These are phyloP conservation scores for Nakazawaea holstii DNA, from an alignment of 805 yeast genomes.

Conservation along the genomic window DNA sequence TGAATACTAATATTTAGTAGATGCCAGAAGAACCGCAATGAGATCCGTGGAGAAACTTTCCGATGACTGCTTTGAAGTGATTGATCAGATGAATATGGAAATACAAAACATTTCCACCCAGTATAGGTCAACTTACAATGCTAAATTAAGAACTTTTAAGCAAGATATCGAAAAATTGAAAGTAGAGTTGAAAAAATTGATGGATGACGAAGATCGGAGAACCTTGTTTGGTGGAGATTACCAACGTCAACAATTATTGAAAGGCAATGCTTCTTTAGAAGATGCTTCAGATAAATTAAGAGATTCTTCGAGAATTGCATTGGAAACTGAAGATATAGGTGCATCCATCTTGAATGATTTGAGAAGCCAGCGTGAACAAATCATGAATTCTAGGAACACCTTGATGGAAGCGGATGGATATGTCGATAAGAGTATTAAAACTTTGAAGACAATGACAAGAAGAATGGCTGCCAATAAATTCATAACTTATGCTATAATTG, in stretches of 20 bases:
- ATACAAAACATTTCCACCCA: constrained; percentile 78
- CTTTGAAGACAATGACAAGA: constrained; percentile 87
- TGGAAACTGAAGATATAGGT: constrained; percentile 90
- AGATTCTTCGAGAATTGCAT: constrained; percentile 85
- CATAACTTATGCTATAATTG: constrained; percentile 87
- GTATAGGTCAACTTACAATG: constrained; percentile 63
- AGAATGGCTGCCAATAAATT: constrained; percentile 87
- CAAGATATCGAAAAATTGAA: constrained; percentile 54
- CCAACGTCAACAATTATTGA: constrained; percentile 78
- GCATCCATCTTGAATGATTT: constrained; percentile 84
- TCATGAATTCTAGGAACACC: constrained; percentile 79
- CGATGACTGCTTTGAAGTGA: constrained; percentile 76
- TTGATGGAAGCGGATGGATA: constrained; percentile 86
- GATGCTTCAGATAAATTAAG: constrained; percentile 76
- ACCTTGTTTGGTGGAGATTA: constrained; percentile 66
- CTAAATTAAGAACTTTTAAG: constrained; percentile 70
- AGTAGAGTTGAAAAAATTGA: constrained; percentile 43
- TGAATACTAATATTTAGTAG: constrained; percentile 15
- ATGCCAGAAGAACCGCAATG: constrained; percentile 47
- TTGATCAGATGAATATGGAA: constrained; percentile 86
- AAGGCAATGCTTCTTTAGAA: constrained; percentile 75
- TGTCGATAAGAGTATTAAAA: constrained; percentile 83
- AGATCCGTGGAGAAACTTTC: constrained; percentile 58
- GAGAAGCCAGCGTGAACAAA: constrained; percentile 90
- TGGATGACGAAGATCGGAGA: constrained; percentile 68